These are phyloP conservation scores for Podaxis sp. DNA, from an alignment of 768 basidiomycete genomes.

Conservation along the genomic window DNA sequence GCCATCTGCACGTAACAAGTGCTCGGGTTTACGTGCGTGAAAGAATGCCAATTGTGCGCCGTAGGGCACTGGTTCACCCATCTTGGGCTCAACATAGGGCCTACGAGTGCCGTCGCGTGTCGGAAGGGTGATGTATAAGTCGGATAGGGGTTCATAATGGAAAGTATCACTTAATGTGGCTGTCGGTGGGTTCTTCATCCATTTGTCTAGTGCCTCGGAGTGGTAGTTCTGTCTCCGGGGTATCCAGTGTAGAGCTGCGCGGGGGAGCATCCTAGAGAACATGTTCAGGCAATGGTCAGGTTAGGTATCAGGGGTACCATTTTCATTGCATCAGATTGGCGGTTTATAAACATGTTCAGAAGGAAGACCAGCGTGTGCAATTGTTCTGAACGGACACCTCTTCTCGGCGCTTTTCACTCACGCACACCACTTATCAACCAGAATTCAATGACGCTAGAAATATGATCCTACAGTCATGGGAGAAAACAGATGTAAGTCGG, in stretches of 20 bases:
- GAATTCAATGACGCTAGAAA: neutral
- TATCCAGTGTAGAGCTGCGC: neutral
- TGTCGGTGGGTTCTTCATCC: slow-evolving; percentile 47
- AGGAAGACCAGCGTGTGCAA: neutral
- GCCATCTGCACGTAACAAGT: slow-evolving; percentile 56
- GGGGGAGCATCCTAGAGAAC: neutral
- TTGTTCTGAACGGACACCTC: neutral
- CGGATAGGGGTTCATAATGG: slow-evolving; percentile 51
- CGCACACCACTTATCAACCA: neutral
- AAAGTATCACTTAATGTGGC: slow-evolving; percentile 46
- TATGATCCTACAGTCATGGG: neutral
- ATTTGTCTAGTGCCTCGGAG: slow-evolving; percentile 36
- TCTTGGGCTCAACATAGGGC: slow-evolving; percentile 36
- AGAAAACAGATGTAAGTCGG: neutral
- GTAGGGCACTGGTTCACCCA: slow-evolving; percentile 40
- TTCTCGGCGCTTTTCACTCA: slow-evolving; percentile 3
- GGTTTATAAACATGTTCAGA: slow-evolving; percentile 11
- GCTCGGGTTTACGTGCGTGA: slow-evolving; percentile 58
- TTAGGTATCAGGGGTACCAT: neutral
- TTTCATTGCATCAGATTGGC: neutral
- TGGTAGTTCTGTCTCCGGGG: neutral
- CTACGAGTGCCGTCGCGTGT: slow-evolving; percentile 58
- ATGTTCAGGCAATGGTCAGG: neutral
- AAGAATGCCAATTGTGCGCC: slow-evolving; percentile 78
- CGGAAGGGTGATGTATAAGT: slow-evolving; percentile 67